phyloP scores from a whole-genome alignment of 495 filamentous ascomycete genomes.

The Wilcoxina mikolae region DNA sequence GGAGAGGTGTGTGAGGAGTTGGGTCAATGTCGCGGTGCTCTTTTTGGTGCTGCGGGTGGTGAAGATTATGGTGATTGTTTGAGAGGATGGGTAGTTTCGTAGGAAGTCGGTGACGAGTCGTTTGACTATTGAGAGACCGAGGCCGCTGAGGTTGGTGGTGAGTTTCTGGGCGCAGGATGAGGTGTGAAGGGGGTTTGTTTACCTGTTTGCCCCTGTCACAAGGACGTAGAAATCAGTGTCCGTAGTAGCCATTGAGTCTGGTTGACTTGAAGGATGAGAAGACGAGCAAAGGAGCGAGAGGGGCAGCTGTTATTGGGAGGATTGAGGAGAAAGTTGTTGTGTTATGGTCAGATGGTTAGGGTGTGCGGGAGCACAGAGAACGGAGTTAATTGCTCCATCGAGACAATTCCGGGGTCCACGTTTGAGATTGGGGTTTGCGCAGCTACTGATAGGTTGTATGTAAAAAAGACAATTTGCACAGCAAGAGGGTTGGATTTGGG shows the following conservation, averaged over 20 bases:
- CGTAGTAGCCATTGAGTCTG: background rate
- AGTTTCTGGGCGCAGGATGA: background rate
- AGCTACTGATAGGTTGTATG: no score
- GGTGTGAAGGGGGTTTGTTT: constrained; percentile 11
- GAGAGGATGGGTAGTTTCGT: constrained; percentile 42
- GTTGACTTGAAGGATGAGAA: no score
- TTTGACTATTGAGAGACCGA: constrained; percentile 72
- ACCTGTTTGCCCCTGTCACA: constrained; percentile 67
- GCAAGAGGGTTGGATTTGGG: no score
- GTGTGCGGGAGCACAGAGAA: no score
- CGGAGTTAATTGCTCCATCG: no score
- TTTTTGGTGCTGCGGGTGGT: constrained; percentile 51
- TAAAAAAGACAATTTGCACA: no score
- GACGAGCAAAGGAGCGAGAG: no score
- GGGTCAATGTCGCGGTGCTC: constrained; percentile 41
- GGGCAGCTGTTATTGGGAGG: no score
- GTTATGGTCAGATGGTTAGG: no score
- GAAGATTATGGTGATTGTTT: constrained; percentile 49
- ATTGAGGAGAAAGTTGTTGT: no score
- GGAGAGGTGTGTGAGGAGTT: constrained; percentile 40
- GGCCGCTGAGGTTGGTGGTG: constrained; percentile 46
- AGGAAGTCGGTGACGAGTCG: constrained; percentile 90
- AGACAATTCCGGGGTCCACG: no score
- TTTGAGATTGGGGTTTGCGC: no score
- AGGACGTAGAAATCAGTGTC: constrained; percentile 32